These are phyloP conservation scores for Acacia confusa DNA, from an alignment of 306 rosid genomes.

Conservation along the genomic window DNA sequence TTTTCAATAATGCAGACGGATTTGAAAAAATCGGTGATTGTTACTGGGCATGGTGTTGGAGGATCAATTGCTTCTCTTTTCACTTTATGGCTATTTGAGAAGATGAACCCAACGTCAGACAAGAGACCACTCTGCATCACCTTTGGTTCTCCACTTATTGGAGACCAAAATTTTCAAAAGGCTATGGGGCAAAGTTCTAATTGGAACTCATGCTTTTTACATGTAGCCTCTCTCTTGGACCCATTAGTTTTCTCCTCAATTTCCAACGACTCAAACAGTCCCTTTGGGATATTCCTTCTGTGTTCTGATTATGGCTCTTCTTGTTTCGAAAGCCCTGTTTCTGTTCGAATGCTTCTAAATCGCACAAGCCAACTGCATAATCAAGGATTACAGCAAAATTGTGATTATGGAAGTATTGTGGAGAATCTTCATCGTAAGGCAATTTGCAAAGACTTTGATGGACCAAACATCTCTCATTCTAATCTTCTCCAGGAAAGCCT, in stretches of 20 bases:
- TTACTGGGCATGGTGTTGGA: constrained; percentile 60
- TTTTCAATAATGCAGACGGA: constrained; percentile 22
- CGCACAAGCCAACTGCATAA: background rate
- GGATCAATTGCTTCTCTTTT: constrained; percentile 79
- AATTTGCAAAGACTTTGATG: constrained; percentile 15
- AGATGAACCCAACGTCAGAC: background rate
- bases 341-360: background rate
- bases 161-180: background rate
- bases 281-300: background rate
- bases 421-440: constrained; percentile 25
- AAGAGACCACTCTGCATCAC: background rate
- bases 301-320: background rate
- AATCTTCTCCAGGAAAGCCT: constrained; percentile 37
- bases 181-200: background rate
- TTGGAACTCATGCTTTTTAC: background rate
- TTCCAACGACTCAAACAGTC: background rate
- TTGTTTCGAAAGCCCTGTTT: background rate
- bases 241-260: background rate
- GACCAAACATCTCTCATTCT: background rate
- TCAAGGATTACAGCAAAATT: background rate
- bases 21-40: constrained; percentile 30
- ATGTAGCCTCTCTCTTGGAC: background rate
- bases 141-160: background rate
- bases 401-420: constrained; percentile 38
- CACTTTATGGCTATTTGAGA: constrained; percentile 51